Conservation (phyloP, 495 filamentous ascomycete species). For the Talaromyces liani region DNA sequence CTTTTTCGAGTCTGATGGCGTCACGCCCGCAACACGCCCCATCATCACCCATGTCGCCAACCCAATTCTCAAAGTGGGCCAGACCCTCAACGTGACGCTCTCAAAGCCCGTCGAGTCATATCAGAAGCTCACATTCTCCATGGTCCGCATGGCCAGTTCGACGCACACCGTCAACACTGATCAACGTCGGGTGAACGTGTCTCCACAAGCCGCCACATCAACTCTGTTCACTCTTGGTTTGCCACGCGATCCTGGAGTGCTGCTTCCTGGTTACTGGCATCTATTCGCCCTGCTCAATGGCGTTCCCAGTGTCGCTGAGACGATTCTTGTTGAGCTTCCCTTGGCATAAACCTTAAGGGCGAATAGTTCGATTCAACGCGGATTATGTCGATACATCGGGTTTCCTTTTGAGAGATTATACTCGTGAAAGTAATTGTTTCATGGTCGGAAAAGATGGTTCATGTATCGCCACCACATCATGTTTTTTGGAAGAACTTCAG, state of each 20-base stretch:
- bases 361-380: not conserved
- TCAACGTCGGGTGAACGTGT: slow-evolving; percentile 44
- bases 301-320: slow-evolving; percentile 38
- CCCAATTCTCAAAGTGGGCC: slow-evolving; percentile 16
- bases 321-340: slow-evolving; percentile 8
- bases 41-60: slow-evolving; percentile 19
- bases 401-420: not conserved
- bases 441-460: too few species aligned
- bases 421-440: too few species aligned
- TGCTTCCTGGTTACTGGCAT: slow-evolving; percentile 51
- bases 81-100: slow-evolving; percentile 19
- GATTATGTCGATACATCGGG: not conserved
- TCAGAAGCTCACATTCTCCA: slow-evolving; percentile 18
- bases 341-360: not conserved
- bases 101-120: slow-evolving; percentile 5
- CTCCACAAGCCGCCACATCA: slow-evolving; percentile 7
- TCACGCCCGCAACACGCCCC: slow-evolving; percentile 30
- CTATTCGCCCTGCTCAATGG: slow-evolving; percentile 44
- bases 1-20: slow-evolving; percentile 36
- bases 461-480: too few species aligned
- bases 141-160: slow-evolving; percentile 39
- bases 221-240: slow-evolving; percentile 22
- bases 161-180: slow-evolving; percentile 56
- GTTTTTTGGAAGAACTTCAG: too few species aligned
- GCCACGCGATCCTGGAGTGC: slow-evolving; percentile 42